These are phyloP conservation scores for Solanum hybrid DNA, from an alignment of 305 asterid species.

Conservation along the genomic window DNA sequence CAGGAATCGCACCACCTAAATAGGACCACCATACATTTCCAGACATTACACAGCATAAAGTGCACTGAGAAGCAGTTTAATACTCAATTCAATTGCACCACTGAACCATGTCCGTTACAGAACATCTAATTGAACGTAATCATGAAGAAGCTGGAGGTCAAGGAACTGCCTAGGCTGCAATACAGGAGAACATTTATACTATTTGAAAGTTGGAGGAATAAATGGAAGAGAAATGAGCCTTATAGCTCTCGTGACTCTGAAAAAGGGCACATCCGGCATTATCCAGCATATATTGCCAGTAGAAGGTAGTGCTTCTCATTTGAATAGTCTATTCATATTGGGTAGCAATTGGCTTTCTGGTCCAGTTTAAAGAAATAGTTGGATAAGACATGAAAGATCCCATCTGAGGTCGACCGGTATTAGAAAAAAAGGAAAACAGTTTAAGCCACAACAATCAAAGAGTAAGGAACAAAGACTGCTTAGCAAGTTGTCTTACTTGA, in stretches of 20 bases:
- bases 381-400: background rate
- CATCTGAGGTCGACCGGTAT: background rate
- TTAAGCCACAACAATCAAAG: background rate
- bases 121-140: background rate
- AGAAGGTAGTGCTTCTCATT: background rate
- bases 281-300: background rate
- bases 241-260: background rate
- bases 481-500: conserved; percentile 45
- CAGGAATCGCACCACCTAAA: background rate
- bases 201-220: background rate
- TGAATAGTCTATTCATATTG: background rate
- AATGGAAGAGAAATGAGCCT: background rate
- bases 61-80: background rate
- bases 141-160: background rate
- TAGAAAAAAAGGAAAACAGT: background rate
- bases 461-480: background rate
- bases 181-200: background rate
- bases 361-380: background rate
- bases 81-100: background rate
- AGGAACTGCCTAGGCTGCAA: background rate
- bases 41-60: background rate
- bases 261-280: background rate
- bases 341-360: background rate
- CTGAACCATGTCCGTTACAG: background rate
- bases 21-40: background rate